Base-by-base conservation (phyloP, 2,329 filamentous ascomycete species). In the Colletotrichum zoysiae region DNA sequence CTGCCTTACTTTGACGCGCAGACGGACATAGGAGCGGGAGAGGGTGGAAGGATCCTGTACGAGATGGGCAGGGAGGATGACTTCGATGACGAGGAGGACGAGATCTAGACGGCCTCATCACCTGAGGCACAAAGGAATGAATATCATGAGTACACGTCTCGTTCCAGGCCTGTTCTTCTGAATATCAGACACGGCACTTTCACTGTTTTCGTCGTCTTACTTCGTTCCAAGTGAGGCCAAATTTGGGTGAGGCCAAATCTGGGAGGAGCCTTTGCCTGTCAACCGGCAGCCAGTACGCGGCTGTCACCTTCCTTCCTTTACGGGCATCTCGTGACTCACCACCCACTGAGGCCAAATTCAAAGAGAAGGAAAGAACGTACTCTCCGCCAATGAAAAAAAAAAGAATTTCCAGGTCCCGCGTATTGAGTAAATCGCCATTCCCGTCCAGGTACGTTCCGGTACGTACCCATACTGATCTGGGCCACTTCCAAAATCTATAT, bases 1-100 rank as follows among this genome's bases (percentile, higher is more conserved):
- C 80, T 98, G 81, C 96, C 96, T 20, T 98, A 99, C 80, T 98
- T 97, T 82, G 96, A 99, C 84, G 96, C 96, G 33, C 96, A 99
- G 86, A 93, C 90, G 65, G 92, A 92, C 59, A 88, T 90, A 63
- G 92, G 91, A 1, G 88, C 89, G 0, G 95, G 95, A 0, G 94
- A 97, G 77, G 95, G 96, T 5, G 96, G 96, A 0, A 88, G 95
- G 73, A 99, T 99, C 75, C 79, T 99, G 78, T 99, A 99, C 80
- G 95, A 98, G 76, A 97, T 98, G 93, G 95, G 95, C 1, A 89
- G 91, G 74, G 96, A 98, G 83, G 96, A 99, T 81, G 95, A 98
- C 80, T 98, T 98, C 83, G 95, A 97, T 76, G 95, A 97, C 71
- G 95, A 97, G 78, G 95, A 98, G 78, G 95, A 98, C 82, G 95